These are phyloP conservation scores for Eutrema japonicum DNA, from an alignment of 345 rosid genomes.

Conservation along the genomic window DNA sequence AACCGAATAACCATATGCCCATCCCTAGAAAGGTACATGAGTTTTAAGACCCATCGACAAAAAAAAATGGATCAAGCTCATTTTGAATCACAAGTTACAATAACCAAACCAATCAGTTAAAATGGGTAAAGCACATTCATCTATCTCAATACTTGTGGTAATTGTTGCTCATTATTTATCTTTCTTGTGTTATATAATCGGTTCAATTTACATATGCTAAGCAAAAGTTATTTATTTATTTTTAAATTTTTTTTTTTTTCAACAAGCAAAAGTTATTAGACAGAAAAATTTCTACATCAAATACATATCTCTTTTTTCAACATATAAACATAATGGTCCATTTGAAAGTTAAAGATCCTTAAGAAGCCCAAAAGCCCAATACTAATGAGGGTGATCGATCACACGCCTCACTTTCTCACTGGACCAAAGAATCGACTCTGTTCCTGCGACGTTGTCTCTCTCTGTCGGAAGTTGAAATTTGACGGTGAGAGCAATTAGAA, in stretches of 20 bases:
- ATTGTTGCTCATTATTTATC: not conserved
- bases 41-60: not conserved
- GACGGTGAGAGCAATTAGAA: constrained; percentile 10
- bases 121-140: not conserved
- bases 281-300: too few relatives aligned
- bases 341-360: not conserved
- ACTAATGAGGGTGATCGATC: not conserved
- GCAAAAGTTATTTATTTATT: not conserved
- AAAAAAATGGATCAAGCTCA: not conserved
- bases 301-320: too few relatives aligned
- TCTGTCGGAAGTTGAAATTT: not conserved
- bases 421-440: not conserved
- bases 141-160: not conserved
- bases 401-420: constrained; percentile 5
- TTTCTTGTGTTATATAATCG: not conserved
- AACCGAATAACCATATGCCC: too few relatives aligned
- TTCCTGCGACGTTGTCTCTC: constrained; percentile 9
- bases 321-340: too few relatives aligned
- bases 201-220: not conserved
- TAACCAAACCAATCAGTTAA: not conserved
- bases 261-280: not conserved
- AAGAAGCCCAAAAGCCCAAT: constrained; percentile 33
- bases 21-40: not conserved
- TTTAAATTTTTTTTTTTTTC: too few relatives aligned
- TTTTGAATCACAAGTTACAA: not conserved